Conservation (phyloP, 352 stramenopile species). For the Blastocystis sp. region DNA sequence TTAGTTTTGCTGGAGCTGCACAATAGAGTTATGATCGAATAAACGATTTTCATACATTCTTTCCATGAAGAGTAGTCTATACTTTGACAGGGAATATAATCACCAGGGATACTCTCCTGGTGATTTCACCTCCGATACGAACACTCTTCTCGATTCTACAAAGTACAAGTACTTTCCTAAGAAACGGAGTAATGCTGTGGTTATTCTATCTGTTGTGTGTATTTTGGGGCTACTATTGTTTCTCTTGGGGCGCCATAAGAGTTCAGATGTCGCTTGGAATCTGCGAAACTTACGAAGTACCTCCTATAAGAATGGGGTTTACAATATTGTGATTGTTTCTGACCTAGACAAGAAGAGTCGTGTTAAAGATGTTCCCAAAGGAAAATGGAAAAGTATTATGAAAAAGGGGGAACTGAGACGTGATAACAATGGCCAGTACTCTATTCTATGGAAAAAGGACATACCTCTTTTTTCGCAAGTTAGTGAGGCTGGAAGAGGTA, state of each 20-base stretch:
- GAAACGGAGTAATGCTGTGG: background rate
- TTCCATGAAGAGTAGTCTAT: conserved; percentile 20
- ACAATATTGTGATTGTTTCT: conserved; percentile 73
- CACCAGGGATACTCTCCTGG: background rate
- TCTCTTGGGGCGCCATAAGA: background rate
- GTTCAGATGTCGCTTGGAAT: background rate
- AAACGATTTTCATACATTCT: background rate
- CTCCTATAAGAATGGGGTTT: conserved; percentile 54
- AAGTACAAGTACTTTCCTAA: background rate
- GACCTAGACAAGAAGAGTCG: conserved; percentile 88
- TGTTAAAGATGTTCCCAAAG: conserved; percentile 77
- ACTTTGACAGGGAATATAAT: background rate
- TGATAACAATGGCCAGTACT: conserved; percentile 65
- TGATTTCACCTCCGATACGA: background rate
- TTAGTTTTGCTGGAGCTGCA: background rate
- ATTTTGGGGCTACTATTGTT: background rate
- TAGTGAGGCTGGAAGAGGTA: conserved; percentile 87
- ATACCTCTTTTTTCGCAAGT: conserved; percentile 68
- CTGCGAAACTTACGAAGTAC: background rate
- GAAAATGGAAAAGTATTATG: conserved; percentile 79
- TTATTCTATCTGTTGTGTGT: background rate
- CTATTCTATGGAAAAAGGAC: conserved; percentile 65
- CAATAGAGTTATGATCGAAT: background rate
- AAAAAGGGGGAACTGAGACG: conserved; percentile 80
- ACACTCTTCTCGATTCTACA: background rate